Evolutionary conservation across 2,329 filamentous ascomycete species (phyloP).

Genomic region (Epichloe glyceriae): DNA sequence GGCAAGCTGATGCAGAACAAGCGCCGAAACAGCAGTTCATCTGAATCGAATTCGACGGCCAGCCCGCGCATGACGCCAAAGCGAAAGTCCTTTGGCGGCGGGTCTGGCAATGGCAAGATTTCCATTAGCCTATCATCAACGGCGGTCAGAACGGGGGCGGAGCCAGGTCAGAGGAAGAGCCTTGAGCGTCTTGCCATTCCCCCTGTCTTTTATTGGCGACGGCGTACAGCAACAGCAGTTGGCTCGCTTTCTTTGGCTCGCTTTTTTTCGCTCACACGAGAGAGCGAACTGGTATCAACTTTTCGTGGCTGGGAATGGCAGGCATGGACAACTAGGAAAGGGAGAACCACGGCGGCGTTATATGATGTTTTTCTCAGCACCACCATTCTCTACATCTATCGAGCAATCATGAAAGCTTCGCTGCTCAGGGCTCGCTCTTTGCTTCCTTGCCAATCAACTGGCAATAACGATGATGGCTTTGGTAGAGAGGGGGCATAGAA

Average conservation of each 20-base stretch:
- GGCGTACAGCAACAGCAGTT: slow-evolving; percentile 8
- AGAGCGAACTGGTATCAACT: neutral
- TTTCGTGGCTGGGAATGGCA: neutral
- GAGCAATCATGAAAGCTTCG: neutral
- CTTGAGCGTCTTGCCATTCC: slow-evolving; percentile 11
- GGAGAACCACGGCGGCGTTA: neutral
- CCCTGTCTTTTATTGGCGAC: slow-evolving; percentile 4
- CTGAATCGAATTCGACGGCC: slow-evolving; percentile 26
- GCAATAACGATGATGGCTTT: neutral
- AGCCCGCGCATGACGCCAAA: slow-evolving; percentile 20
- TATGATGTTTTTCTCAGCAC: neutral
- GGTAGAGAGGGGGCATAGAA: neutral
- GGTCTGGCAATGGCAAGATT: slow-evolving; percentile 36
- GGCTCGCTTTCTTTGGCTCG: neutral
- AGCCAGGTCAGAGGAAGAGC: slow-evolving; percentile 26
- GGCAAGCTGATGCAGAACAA: slow-evolving; percentile 62
- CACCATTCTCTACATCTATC: neutral
- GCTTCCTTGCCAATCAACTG: neutral
- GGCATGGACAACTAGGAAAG: neutral
- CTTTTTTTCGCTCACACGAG: neutral
- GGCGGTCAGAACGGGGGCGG: slow-evolving; percentile 28
- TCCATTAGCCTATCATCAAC: slow-evolving; percentile 42
- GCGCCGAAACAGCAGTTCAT: slow-evolving; percentile 45
- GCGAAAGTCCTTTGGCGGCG: slow-evolving; percentile 29
- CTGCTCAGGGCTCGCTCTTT: neutral